Percentiles rank a stretch among this genome's conserved stretches.
Conservation (phyloP, 805 yeast species). For the Dipodascopsis tothii region DNA sequence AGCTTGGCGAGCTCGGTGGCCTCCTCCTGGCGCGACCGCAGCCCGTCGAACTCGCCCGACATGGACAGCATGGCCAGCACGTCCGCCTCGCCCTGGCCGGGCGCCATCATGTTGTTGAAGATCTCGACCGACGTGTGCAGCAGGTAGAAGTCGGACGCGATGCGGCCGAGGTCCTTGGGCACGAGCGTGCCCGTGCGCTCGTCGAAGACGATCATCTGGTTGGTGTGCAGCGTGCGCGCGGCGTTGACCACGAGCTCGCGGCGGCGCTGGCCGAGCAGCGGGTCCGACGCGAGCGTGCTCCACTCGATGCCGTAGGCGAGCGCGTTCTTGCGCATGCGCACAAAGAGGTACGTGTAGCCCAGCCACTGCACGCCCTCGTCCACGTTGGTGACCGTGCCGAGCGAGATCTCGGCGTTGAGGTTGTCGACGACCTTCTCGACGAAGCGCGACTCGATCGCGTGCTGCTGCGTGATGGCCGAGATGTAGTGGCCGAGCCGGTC, state of each 20-base stretch:
- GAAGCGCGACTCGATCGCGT: conserved; percentile 86
- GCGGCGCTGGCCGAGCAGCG: conserved; percentile 63
- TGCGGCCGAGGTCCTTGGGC: conserved; percentile 84
- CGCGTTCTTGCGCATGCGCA: conserved; percentile 91
- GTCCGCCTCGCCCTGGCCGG: conserved; percentile 87
- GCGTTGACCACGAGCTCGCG: conserved; percentile 69
- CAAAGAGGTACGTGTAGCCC: conserved; percentile 93
- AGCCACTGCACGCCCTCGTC: conserved; percentile 95
- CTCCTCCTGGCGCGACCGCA: conserved; percentile 86
- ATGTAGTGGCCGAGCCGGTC: conserved; percentile 83
- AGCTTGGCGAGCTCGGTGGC: conserved; percentile 59
- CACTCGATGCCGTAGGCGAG: conserved; percentile 85
- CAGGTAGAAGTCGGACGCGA: conserved; percentile 89
- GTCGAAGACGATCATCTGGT: conserved; percentile 92
- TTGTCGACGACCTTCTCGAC: conserved; percentile 78
- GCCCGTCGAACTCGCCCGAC: conserved; percentile 89
- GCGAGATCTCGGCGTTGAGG: conserved; percentile 88
- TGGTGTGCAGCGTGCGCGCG: conserved; percentile 70
- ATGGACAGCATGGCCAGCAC: conserved; percentile 77
- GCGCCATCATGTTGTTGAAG: conserved; percentile 76
- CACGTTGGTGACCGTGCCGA: conserved; percentile 90
- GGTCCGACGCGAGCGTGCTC: conserved; percentile 78
- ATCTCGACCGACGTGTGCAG: conserved; percentile 79
- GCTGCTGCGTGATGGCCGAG: conserved; percentile 84
- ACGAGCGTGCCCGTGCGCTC: conserved; percentile 71